Percentiles rank a stretch among this genome's conserved stretches.
Conservation (phyloP, 306 rosid species). For the Malus orientalis region DNA sequence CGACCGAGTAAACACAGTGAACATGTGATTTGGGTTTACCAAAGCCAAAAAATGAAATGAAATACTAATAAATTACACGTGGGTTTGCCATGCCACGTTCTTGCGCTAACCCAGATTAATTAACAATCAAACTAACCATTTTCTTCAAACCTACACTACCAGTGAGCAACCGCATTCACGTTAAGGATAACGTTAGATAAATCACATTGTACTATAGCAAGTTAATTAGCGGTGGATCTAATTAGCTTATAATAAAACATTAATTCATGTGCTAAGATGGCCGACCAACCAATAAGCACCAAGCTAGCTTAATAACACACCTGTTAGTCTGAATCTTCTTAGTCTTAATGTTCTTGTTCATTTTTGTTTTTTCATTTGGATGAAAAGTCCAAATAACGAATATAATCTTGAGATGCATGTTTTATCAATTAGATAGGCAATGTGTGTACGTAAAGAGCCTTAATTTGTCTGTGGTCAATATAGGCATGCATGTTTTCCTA, state of each 20-base stretch:
- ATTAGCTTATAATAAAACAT: too few species aligned
- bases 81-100: not conserved
- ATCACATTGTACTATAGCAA: too few species aligned
- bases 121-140: not conserved
- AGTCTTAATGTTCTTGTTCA: not conserved
- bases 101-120: not conserved
- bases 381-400: not conserved
- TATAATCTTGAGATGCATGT: not conserved
- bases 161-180: not conserved
- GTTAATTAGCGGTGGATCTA: too few species aligned
- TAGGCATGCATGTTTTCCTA: constrained; percentile 3
- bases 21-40: not conserved
- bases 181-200: too few species aligned
- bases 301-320: too few species aligned
- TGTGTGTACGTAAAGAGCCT: not conserved
- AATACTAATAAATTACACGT: not conserved
- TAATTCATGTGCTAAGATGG: not conserved
- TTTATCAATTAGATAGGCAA: constrained; percentile 2
- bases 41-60: not conserved
- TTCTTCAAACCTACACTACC: not conserved
- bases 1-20: not conserved
- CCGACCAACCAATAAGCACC: not conserved
- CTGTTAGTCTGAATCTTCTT: too few species aligned
- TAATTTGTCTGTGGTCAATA: constrained; percentile 1
- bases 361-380: not conserved